Evolutionary conservation across 768 basidiomycete species (phyloP).

Genomic region (Psilocybe tampanensis): DNA sequence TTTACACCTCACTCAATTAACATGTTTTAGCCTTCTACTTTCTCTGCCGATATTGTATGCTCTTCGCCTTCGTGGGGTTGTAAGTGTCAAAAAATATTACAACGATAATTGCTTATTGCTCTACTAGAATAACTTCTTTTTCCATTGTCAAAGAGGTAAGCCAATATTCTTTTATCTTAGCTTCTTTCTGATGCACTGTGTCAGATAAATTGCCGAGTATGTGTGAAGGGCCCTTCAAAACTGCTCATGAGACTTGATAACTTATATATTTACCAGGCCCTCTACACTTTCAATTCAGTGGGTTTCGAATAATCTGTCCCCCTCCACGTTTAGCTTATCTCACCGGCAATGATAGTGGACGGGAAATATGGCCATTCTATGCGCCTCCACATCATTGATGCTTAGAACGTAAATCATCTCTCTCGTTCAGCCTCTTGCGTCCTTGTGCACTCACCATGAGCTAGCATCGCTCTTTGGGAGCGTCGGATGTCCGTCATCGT

Average conservation of each 20-base stretch:
- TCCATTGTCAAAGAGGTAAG: conserved; percentile 49
- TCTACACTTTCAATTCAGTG: conserved; percentile 73
- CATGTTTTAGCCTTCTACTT: conserved; percentile 59
- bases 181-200: background rate
- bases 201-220: conserved; percentile 63
- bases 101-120: background rate
- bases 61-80: conserved; percentile 68
- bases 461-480: conserved; percentile 73
- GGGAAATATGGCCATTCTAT: conserved; percentile 67
- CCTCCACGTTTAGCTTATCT: background rate
- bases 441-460: background rate
- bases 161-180: conserved; percentile 7
- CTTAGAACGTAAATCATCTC: conserved; percentile 58
- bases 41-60: conserved; percentile 70
- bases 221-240: conserved; percentile 22
- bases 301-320: conserved; percentile 18
- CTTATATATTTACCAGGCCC: conserved; percentile 37
- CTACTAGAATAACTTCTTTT: conserved; percentile 58
- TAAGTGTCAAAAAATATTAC: conserved; percentile 30
- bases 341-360: conserved; percentile 44
- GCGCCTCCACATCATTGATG: conserved; percentile 70
- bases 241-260: background rate
- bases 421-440: background rate
- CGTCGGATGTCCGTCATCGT: conserved; percentile 51
- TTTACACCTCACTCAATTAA: background rate